A percentile compares a stretch with the other conserved stretches of the same genome.
These are phyloP conservation scores for Acrodontium crateriforme DNA, from an alignment of 2,329 filamentous ascomycete genomes.

Conservation along the genomic window DNA sequence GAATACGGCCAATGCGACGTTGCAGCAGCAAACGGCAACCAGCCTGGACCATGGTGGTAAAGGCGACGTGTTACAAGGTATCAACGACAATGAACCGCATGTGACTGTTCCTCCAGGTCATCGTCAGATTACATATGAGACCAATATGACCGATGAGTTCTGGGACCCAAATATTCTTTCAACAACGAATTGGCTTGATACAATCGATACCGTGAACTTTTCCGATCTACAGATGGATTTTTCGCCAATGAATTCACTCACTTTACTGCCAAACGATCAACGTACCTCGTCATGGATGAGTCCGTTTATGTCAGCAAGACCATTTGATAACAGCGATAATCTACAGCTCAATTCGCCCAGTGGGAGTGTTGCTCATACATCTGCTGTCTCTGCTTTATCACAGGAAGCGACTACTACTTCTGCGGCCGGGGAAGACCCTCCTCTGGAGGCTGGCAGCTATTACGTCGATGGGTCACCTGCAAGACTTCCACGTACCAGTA, in stretches of 20 bases:
- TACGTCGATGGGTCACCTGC: slow-evolving; percentile 16
- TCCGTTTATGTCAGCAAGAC: no score
- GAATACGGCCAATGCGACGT: no score
- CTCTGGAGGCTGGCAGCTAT: slow-evolving; percentile 8
- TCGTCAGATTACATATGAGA: no score
- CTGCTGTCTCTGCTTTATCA: not conserved
- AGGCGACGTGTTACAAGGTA: no score
- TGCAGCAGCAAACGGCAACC: no score
- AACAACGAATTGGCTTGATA: slow-evolving; percentile 11
- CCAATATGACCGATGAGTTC: no score
- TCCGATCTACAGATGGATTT: no score
- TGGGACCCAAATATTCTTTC: slow-evolving; percentile 10
- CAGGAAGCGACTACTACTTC: not conserved
- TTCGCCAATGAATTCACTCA: no score
- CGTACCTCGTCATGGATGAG: not conserved
- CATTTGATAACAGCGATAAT: no score
- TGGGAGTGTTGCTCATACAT: not conserved
- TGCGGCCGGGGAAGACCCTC: slow-evolving; percentile 1
- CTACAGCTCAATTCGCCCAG: slow-evolving; percentile 2
- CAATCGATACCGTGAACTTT: slow-evolving; percentile 3
- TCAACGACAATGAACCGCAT: no score
- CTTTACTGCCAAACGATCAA: not conserved
- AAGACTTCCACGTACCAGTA: slow-evolving; percentile 10
- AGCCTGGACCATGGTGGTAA: no score
- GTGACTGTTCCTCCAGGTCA: no score